Percentiles rank a stretch among this genome's conserved stretches.
phyloP scores from a whole-genome alignment of 768 basidiomycete species.

The Mycena capillaripes region DNA sequence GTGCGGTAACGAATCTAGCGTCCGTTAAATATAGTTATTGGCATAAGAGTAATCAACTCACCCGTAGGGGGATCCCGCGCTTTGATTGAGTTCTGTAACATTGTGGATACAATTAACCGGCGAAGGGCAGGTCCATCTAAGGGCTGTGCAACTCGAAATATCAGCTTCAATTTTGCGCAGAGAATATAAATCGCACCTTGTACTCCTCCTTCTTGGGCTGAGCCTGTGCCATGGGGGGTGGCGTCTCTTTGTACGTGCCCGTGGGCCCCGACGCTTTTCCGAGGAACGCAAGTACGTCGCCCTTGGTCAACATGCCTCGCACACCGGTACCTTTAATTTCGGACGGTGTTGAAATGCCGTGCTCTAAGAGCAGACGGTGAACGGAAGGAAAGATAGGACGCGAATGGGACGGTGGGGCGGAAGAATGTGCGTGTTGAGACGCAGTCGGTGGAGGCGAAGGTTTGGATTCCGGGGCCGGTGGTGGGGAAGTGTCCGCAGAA shows the following conservation, averaged over 20 bases:
- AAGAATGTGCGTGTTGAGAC: constrained; percentile 50
- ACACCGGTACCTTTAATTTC: constrained; percentile 90
- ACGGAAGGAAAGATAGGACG: constrained; percentile 94
- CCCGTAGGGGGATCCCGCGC: constrained; percentile 60
- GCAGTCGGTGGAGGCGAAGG: constrained; percentile 41
- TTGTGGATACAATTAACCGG: constrained; percentile 72
- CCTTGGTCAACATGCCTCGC: constrained; percentile 96
- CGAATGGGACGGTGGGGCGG: constrained; percentile 62
- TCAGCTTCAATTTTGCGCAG: background rate
- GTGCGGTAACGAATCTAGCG: constrained; percentile 55
- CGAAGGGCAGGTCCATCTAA: constrained; percentile 78
- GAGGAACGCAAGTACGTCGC: constrained; percentile 89
- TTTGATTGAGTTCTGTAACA: constrained; percentile 68
- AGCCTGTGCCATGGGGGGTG: constrained; percentile 51
- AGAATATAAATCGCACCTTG: constrained; percentile 50
- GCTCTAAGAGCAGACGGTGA: constrained; percentile 79
- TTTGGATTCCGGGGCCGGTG: constrained; percentile 49
- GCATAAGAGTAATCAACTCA: constrained; percentile 38
- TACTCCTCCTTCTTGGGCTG: constrained; percentile 51
- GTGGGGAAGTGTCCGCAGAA: constrained; percentile 37
- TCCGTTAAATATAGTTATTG: constrained; percentile 24
- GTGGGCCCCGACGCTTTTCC: constrained; percentile 86
- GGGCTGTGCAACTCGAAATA: constrained; percentile 46
- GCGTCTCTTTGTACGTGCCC: constrained; percentile 75
- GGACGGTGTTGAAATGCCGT: constrained; percentile 70